Base-by-base conservation (phyloP, 192 early-diverging fungal species). In the Coemansia pectinata region DNA sequence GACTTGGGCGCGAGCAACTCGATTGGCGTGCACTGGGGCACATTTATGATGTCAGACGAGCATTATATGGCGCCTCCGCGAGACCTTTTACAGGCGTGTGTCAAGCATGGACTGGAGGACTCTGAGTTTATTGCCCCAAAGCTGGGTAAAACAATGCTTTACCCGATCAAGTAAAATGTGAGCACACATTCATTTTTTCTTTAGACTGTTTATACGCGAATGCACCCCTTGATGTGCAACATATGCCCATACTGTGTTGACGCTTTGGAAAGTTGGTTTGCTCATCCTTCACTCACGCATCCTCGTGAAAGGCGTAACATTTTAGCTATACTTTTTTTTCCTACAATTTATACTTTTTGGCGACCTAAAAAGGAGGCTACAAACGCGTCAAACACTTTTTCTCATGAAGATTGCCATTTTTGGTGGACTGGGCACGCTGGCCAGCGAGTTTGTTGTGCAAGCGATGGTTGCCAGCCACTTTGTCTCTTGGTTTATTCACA, bases 21-120 rank as follows among this genome's bases (percentile, higher is more conserved):
- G 9, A 83, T 94, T 23, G 93, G 89, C 34, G 93, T 96, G 71
- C 95, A 96, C 73, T 95, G 93, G 93, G 93, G 93, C 38, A 93
- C 92, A 11, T 96, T 92, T 85, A 78, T 86, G 40, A 85, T 96
- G 76, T 91, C 91, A 11, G 87, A 90, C 63, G 94, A 94, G 65
- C 85, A 85, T 34, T 77, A 89, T n/a, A 76, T 74, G 65, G 91
- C 90, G 34, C 94, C 94, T 25, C 90, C 90, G 0, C 39, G 74
- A 7, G 84, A 88, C 31, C 74, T 95, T 65, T 73, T 81, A 17
- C 77, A 71, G 8, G 90, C 82, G 1, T 79, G 70, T 5, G 39
- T 40, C 11, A 81, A 76, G 63, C 63, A 70, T 39, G 71, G 65
- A 5, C 67, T 81, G 44, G 31, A 11, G 2, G 59, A 33, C 17